phyloP scores from a whole-genome alignment of 2,329 filamentous ascomycete genomes.

The Trichothecium sympodiale region DNA sequence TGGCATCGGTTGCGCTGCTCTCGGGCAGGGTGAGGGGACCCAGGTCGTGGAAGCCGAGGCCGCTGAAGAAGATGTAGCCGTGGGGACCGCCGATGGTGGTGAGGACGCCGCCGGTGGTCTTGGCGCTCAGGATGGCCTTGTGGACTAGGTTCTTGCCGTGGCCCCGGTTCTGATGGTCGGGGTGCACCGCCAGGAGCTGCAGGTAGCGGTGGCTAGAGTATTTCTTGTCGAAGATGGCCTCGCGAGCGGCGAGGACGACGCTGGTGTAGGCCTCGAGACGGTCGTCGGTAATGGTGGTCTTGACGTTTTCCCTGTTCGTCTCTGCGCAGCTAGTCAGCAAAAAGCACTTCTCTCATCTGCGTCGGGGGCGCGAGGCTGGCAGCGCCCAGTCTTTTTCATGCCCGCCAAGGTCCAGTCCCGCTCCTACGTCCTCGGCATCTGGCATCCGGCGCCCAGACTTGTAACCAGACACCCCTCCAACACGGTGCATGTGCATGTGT shows the following conservation, averaged over 20 bases:
- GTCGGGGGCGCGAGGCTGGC: too few species aligned
- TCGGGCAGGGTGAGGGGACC: slow-evolving; percentile 6
- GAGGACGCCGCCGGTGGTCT: slow-evolving; percentile 6
- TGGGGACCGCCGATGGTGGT: slow-evolving; percentile 7
- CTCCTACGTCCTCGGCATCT: too few species aligned
- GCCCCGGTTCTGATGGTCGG: slow-evolving; percentile 7
- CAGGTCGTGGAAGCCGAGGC: slow-evolving; percentile 8
- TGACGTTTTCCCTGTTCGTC: not conserved
- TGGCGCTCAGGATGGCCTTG: slow-evolving; percentile 5
- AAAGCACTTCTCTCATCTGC: too few species aligned
- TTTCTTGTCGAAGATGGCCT: slow-evolving; percentile 4
- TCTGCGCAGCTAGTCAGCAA: too few species aligned
- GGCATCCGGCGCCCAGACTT: too few species aligned
- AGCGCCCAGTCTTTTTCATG: too few species aligned
- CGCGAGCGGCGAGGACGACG: slow-evolving; percentile 4
- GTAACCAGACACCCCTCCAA: too few species aligned
- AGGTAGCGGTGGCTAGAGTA: slow-evolving; percentile 7
- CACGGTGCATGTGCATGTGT: too few species aligned
- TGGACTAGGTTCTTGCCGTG: slow-evolving; percentile 9
- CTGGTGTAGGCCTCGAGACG: slow-evolving; percentile 4
- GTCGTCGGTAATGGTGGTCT: slow-evolving; percentile 4
- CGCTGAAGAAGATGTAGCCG: slow-evolving; percentile 10
- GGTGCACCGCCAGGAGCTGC: slow-evolving; percentile 8
- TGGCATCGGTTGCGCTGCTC: slow-evolving; percentile 4
- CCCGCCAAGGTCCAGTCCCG: too few species aligned